Evolutionary conservation across 169 alveolate species (phyloP).

Genomic region (Cryptosporidium canis): DNA sequence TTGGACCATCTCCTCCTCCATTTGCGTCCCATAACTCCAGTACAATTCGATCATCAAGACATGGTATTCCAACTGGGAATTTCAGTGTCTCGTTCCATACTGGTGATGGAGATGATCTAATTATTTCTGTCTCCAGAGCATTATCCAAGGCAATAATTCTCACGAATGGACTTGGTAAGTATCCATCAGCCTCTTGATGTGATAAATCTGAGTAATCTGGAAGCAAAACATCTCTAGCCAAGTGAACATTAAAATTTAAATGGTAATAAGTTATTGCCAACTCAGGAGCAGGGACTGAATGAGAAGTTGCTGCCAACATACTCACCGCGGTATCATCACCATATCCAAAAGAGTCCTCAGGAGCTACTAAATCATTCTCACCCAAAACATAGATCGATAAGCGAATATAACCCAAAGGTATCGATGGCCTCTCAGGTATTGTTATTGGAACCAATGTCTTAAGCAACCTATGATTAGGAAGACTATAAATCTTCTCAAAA

Average conservation of each 20-base stretch:
- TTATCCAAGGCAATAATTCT: constrained; percentile 48
- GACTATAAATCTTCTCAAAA: constrained; percentile 66
- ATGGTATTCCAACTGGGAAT: constrained; percentile 72
- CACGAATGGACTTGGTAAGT: constrained; percentile 68
- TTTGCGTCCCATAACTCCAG: constrained; percentile 70
- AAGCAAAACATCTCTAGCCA: constrained; percentile 54
- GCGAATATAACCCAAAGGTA: constrained; percentile 67
- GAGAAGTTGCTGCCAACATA: not conserved
- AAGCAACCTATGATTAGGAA: constrained; percentile 35
- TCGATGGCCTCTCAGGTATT: constrained; percentile 72
- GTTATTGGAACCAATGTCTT: constrained; percentile 69
- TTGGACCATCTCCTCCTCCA: constrained; percentile 74
- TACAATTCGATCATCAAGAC: constrained; percentile 66
- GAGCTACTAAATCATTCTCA: constrained; percentile 61
- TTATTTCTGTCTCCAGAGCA: constrained; percentile 59
- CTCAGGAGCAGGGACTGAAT: constrained; percentile 60
- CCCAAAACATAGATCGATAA: constrained; percentile 61
- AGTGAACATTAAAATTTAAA: constrained; percentile 52
- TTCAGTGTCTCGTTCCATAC: constrained; percentile 70
- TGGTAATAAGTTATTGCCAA: constrained; percentile 71
- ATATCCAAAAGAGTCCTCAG: constrained; percentile 49
- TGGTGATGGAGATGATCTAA: constrained; percentile 61
- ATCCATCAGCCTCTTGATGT: constrained; percentile 70
- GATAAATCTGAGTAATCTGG: constrained; percentile 71
- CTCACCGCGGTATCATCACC: constrained; percentile 7